phyloP scores from a whole-genome alignment of 2,329 filamentous ascomycete genomes.

The Pyrenophora seminiperda region DNA sequence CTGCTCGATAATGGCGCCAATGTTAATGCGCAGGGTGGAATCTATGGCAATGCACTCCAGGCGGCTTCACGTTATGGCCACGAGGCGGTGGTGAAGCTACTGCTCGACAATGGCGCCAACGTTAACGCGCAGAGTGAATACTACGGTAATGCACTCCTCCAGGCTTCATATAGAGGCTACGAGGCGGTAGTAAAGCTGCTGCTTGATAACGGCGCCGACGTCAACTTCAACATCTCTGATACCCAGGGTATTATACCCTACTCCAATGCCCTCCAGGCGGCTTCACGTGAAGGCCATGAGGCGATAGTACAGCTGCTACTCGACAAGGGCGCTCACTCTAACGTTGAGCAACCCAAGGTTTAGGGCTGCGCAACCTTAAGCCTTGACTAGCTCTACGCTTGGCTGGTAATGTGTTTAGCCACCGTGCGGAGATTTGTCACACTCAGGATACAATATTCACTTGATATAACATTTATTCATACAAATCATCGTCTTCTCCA shows the following conservation, averaged over 20 bases:
- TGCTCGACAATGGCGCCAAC: too few species aligned
- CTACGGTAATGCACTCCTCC: too few species aligned
- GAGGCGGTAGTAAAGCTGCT: slow-evolving; percentile 3
- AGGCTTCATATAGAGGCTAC: slow-evolving; percentile 1
- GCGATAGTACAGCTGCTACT: neutral
- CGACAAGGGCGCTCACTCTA: neutral
- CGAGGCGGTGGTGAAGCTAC: too few species aligned
- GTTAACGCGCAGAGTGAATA: too few species aligned
- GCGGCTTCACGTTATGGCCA: slow-evolving; percentile 11
- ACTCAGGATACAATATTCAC: neutral
- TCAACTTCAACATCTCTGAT: too few species aligned
- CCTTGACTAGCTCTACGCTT: neutral
- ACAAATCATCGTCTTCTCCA: neutral
- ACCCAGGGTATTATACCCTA: too few species aligned
- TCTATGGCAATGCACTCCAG: too few species aligned
- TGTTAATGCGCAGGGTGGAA: too few species aligned
- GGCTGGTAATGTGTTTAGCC: neutral
- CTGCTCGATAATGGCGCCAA: too few species aligned
- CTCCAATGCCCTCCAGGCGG: too few species aligned
- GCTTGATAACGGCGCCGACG: neutral
- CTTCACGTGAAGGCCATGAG: slow-evolving; percentile 1
- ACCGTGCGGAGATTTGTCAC: neutral
- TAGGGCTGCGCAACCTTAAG: neutral
- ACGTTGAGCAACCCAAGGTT: neutral
- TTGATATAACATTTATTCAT: neutral